Evolutionary conservation across 306 rosid species (phyloP).

Genomic region (Cucurbita pepo): DNA sequence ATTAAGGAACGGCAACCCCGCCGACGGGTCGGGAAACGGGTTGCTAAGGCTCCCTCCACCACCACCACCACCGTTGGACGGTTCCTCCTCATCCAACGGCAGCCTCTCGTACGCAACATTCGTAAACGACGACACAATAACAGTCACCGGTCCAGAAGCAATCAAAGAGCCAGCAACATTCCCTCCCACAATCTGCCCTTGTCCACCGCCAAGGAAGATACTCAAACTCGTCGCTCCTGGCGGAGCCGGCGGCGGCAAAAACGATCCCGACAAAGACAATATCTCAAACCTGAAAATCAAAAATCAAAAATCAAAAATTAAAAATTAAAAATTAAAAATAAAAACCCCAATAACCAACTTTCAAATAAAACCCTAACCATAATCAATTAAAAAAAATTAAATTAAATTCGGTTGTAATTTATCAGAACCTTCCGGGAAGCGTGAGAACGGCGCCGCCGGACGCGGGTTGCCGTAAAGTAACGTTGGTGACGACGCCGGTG

Average conservation of each 20-base stretch:
- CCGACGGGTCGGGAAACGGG: constrained; percentile 55
- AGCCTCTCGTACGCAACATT: constrained; percentile 84
- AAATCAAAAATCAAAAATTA: not conserved
- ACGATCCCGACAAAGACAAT: constrained; percentile 59
- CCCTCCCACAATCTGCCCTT: constrained; percentile 87
- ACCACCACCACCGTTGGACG: constrained; percentile 16
- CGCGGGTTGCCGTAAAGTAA: constrained; percentile 50
- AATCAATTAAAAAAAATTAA: not conserved
- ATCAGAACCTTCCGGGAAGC: constrained; percentile 36
- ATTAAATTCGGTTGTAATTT: not conserved
- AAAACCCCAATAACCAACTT: not conserved
- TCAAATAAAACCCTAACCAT: not conserved
- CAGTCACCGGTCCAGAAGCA: constrained; percentile 75
- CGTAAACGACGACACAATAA: constrained; percentile 81
- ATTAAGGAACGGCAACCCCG: constrained; percentile 70
- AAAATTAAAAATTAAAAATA: not conserved
- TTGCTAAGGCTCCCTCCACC: constrained; percentile 13
- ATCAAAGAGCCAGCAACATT: constrained; percentile 74
- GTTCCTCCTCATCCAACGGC: constrained; percentile 78
- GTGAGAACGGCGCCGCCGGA: constrained; percentile 41
- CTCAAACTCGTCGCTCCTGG: constrained; percentile 76
- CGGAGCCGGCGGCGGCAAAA: constrained; percentile 86
- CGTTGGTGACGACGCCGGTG: constrained; percentile 68
- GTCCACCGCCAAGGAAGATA: constrained; percentile 70
- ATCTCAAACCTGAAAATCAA: constrained; percentile 39